phyloP scores from a whole-genome alignment of 352 stramenopile species.

The Pythium pyrilobum region DNA sequence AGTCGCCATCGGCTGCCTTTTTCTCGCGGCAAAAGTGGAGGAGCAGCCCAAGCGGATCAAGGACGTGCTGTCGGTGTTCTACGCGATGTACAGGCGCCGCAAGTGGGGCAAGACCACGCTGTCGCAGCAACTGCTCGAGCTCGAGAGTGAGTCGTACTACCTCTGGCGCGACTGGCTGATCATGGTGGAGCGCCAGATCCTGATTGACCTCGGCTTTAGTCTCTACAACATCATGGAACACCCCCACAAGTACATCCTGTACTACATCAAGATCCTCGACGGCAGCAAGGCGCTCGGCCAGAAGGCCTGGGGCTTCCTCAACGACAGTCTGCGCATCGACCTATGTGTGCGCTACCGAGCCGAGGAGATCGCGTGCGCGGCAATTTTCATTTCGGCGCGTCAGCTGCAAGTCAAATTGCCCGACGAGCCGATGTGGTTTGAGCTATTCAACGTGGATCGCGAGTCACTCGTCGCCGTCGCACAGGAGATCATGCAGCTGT shows the following conservation, averaged over 20 bases:
- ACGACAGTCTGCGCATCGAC: constrained; percentile 85
- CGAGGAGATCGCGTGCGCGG: constrained; percentile 85
- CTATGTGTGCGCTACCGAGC: constrained; percentile 78
- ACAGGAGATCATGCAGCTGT: constrained; percentile 53
- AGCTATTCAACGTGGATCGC: constrained; percentile 62
- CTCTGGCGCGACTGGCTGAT: constrained; percentile 84
- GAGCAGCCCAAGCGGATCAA: constrained; percentile 76
- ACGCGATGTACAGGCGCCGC: constrained; percentile 75
- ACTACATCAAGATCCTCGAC: constrained; percentile 89
- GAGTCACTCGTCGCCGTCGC: constrained; percentile 42
- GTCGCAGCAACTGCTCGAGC: constrained; percentile 59
- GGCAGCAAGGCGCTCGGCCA: constrained; percentile 68
- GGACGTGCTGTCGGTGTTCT: constrained; percentile 87
- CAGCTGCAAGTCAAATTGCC: constrained; percentile 51
- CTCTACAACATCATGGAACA: constrained; percentile 91
- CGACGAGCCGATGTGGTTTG: constrained; percentile 52
- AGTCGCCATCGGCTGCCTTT: constrained; percentile 82
- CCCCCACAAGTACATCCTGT: constrained; percentile 92
- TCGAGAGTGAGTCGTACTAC: constrained; percentile 52
- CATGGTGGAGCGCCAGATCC: constrained; percentile 83
- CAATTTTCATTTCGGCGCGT: constrained; percentile 83
- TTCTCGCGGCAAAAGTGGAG: constrained; percentile 89
- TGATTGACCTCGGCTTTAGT: constrained; percentile 92
- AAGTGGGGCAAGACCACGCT: constrained; percentile 47
- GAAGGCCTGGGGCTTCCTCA: constrained; percentile 87